Evolutionary conservation across 495 filamentous ascomycete genomes (phyloP), one percentile per base, ranked within the genome.

Genomic region (Podospora appendiculata): DNA sequence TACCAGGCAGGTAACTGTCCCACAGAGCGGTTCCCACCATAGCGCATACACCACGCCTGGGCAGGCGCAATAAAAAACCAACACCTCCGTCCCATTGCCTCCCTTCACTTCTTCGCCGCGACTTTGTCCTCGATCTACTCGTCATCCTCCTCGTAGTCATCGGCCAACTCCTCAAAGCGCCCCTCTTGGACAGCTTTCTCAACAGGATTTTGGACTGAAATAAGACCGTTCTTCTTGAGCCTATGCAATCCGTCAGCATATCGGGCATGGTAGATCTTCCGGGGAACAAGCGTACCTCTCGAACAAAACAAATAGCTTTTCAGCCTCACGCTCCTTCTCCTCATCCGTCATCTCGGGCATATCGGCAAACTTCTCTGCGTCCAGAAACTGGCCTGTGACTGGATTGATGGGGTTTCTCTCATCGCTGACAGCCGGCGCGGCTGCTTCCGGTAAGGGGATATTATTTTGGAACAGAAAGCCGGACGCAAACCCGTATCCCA

Each of bases 261-360:
- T 41, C 13, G 6, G 14, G 13, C 13, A 44, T 14, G 17, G 11
- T 6, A 11, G 6, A 1, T 9, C 7, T 3, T 11, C 1, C 36
- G 9, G 7, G 25, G 10, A 19, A 36, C 19, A 34, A 47, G 60
- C 69, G 57, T 72, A 89, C 88, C 90, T 82, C 69, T 98, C 91
- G 69, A 98, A 98, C 13, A 98, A 74, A 12, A 97, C 89, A 70
- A 97, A 96, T 0, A 98, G 70, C 58, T 80, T 84, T 66, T 98
- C 93, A 0, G 93, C 93, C 66, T 98, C 93, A 42, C 88, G 75
- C 62, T 96, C 89, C 67, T 87, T 96, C 76, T 98, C 91, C 53
- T 88, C 93, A 34, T 84, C 73, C 6, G 86, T 92, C 93, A 98
- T 97, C 16, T 83, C 78, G 1, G 79, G 79, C 8, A 72, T 69